Evolutionary conservation across 2,329 filamentous ascomycete genomes (phyloP), one percentile per base, ranked within the genome.

Genomic region (Lecanicillium sp.): DNA sequence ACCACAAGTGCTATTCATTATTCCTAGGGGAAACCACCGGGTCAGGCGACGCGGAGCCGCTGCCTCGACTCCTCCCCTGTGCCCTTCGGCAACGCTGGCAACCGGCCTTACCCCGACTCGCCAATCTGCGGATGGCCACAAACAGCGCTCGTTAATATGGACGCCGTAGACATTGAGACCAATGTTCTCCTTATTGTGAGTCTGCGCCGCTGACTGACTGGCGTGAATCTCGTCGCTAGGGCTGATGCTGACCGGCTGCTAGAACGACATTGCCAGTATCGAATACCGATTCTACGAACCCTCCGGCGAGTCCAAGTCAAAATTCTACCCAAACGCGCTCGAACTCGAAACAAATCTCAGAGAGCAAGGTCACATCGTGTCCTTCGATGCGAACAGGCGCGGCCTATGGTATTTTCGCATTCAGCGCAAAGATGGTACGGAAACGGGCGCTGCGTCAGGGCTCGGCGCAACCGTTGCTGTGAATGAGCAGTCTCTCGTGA

Each of bases 141-240:
- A 26, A 29, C 15, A 23, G 6, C n/a, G 17, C 21, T 44, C 4
- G 39, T 15, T 36, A 77, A 75, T 61, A 82, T 82, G 78, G 78
- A 82, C 65, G 73, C 74, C 64, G 75, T 76, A 55, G 78, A 81
- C 67, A 80, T 79, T 65, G 77, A 79, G 60, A 82, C 78, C 61
- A 82, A 82, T 66, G 72, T 71, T 52, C 66, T 82, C 58, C 67
- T 78, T 59, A 71, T 81, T 67, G 78, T 81, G 56, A 58, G 75
- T 68, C 14, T 38, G 17, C 14, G 26, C 9, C 14, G 10, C 54
- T 62, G 24, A 59, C 53, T 32, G 32, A 6, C 32, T 20, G 33
- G 19, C 32, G 14, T 14, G n/a, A 47, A 26, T 11, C 19, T n/a
- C 19, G n/a, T 23, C 12, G 17, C 7, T 26, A 6, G n/a, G n/a